Percentiles rank a stretch among this genome's conserved stretches.
phyloP scores from a whole-genome alignment of 768 basidiomycete species.

The Collybia mongolica region DNA sequence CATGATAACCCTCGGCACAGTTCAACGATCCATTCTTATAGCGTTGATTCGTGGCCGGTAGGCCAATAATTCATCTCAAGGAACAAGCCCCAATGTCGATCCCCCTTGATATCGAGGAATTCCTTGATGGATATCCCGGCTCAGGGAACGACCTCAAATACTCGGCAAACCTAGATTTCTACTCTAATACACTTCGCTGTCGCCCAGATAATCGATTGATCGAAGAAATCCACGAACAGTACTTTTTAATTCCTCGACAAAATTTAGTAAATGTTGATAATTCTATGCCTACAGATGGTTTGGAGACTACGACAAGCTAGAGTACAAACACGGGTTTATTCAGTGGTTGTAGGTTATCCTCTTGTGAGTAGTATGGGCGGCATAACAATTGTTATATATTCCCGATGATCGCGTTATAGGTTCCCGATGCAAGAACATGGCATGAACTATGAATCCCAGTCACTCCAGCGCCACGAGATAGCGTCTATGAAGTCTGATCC shows the following conservation, averaged over 20 bases:
- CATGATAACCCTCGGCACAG: no score
- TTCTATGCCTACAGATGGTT: slow-evolving; percentile 50
- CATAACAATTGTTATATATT: neutral
- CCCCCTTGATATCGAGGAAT: slow-evolving; percentile 39
- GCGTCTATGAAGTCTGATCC: slow-evolving; percentile 50
- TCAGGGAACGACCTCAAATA: slow-evolving; percentile 33
- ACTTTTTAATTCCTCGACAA: slow-evolving; percentile 13
- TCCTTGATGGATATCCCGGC: slow-evolving; percentile 53
- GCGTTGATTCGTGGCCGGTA: no score
- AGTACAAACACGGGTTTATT: slow-evolving; percentile 70
- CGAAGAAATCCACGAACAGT: slow-evolving; percentile 64
- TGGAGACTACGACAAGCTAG: slow-evolving; percentile 60
- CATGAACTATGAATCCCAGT: slow-evolving; percentile 67
- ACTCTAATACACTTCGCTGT: slow-evolving; percentile 54
- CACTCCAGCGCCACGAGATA: slow-evolving; percentile 66
- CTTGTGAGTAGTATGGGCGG: no score
- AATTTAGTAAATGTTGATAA: neutral
- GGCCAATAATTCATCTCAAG: no score
- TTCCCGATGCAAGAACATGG: slow-evolving; percentile 77
- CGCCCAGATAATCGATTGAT: slow-evolving; percentile 60
- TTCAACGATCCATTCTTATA: no score
- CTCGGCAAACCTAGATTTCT: slow-evolving; percentile 59
- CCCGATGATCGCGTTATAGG: slow-evolving; percentile 27
- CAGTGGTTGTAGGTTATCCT: slow-evolving; percentile 68
- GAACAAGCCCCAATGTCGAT: no score